Percentiles rank a stretch among this genome's conserved stretches.
Conservation (phyloP, 164 flowering plant genomes). For the Sextonia rubra region DNA sequence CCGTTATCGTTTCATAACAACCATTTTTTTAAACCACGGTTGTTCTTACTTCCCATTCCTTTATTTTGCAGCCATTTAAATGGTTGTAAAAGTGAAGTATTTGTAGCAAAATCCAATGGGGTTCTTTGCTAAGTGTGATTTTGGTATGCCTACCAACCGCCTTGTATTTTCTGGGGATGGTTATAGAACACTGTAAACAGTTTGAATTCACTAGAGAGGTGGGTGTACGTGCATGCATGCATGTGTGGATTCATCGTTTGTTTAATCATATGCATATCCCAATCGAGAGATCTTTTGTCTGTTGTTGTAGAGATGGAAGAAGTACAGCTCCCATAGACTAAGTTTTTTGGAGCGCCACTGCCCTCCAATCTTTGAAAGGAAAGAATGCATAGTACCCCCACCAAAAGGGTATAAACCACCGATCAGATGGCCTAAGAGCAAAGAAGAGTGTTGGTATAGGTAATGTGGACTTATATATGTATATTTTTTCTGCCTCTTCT, state of each 20-base stretch:
- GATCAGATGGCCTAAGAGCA: conserved; percentile 94
- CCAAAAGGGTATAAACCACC: conserved; percentile 92
- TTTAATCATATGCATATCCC: background rate
- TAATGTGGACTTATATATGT: conserved; percentile 20
- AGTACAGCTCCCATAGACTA: conserved; percentile 71
- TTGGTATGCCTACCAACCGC: too few relatives aligned
- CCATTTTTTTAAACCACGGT: too few relatives aligned
- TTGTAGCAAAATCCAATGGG: too few relatives aligned
- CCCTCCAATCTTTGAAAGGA: conserved; percentile 83
- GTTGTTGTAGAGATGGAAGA: conserved; percentile 73
- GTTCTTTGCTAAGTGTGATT: too few relatives aligned
- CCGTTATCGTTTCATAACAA: too few relatives aligned
- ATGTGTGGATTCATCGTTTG: too few relatives aligned
- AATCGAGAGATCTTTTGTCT: background rate
- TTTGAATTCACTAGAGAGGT: background rate
- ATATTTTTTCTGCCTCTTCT: background rate
- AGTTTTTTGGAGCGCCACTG: conserved; percentile 94
- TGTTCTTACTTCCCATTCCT: too few relatives aligned
- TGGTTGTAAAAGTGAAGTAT: too few relatives aligned
- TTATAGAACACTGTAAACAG: background rate
- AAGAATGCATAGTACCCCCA: conserved; percentile 90
- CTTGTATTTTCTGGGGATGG: too few relatives aligned
- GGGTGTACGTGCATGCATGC: too few relatives aligned
- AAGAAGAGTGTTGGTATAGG: conserved; percentile 96
- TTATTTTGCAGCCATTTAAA: too few relatives aligned